phyloP scores from a whole-genome alignment of 177 flowering plant genomes.

The Vitis hybrid region DNA sequence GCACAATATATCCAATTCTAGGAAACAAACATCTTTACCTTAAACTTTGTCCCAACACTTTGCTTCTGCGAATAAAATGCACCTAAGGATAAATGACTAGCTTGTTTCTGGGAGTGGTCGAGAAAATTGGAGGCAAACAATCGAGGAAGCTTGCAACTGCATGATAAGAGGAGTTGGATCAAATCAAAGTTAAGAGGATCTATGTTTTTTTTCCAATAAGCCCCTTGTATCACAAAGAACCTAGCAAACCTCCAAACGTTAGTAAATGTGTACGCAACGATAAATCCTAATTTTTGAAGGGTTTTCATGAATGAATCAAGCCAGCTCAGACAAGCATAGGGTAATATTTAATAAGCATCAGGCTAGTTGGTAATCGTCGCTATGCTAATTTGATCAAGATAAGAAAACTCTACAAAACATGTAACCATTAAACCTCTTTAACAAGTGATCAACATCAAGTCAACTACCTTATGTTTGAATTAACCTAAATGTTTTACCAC shows the following conservation, averaged over 20 bases:
- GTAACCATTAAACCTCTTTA: too few species aligned
- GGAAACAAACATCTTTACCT: constrained; percentile 42
- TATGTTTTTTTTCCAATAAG: constrained; percentile 91
- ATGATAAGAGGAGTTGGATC: constrained; percentile 65
- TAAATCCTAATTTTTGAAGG: background rate
- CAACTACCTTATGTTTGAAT: too few species aligned
- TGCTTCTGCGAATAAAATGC: constrained; percentile 46
- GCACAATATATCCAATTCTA: too few species aligned
- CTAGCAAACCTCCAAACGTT: constrained; percentile 32
- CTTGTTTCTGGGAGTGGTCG: constrained; percentile 31
- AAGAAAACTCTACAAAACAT: too few species aligned
- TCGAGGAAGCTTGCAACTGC: constrained; percentile 47
- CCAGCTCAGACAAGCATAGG: background rate
- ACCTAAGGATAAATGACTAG: constrained; percentile 17
- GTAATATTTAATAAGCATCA: background rate
- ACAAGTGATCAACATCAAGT: too few species aligned
- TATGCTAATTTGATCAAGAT: too few species aligned
- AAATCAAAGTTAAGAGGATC: constrained; percentile 61
- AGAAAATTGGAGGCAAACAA: constrained; percentile 51
- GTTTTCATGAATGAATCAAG: background rate
- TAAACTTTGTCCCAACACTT: constrained; percentile 71
- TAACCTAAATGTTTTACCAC: too few species aligned
- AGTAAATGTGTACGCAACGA: constrained; percentile 5
- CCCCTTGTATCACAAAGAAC: constrained; percentile 78
- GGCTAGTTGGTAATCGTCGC: too few species aligned